Base-by-base conservation (phyloP, 176 grass and related monocot genomes). In the Eremochloa ophiuroides region DNA sequence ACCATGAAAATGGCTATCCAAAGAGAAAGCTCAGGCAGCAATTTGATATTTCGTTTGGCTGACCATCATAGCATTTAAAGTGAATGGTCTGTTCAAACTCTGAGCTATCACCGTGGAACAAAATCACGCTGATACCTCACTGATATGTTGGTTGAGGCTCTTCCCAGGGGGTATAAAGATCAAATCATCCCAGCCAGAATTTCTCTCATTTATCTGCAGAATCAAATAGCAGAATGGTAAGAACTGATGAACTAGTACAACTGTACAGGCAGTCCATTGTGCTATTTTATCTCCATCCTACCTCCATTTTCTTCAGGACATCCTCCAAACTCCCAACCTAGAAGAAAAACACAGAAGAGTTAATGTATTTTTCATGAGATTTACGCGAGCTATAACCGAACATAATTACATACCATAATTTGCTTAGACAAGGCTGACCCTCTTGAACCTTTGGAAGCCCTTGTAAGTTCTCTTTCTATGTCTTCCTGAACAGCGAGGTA, bases 171-270 rank as follows among this genome's bases (percentile, higher is more conserved):
- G 90, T 65, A 98, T 95, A 78, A 95, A 98, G 68, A 98, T 95
- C 82, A 98, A 98, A 73, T 95, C 90, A 84, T 98, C 95, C 95
- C 92, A 98, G 41, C 95, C 92, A 63, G 95, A 98, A 77, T 98
- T 89, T 44, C 88, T 88, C 33, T 89, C 84, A 84, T 95, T 98
- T 65, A 95, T 98, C 95, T 95, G 92, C 73, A 83, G 13, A 78
- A 69, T 22, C 25, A 66, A 75, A 33, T 20, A 2, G 5, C 4
- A 22, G 40, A 62, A 53, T 47, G 46, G 64, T 69, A 83, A 73
- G 46, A 76, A 75, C 18, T 48, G 37, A 29, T 26, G 17, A 28
- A 68, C 15, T 39, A 66, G 26, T 44, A 80, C 10, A 79, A 37
- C 12, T 8, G 30, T 41, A 80, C 10, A 86, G 8, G 15, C 20